Base-by-base conservation (phyloP, 2,329 filamentous ascomycete genomes). In the Talaromyces sp. region DNA sequence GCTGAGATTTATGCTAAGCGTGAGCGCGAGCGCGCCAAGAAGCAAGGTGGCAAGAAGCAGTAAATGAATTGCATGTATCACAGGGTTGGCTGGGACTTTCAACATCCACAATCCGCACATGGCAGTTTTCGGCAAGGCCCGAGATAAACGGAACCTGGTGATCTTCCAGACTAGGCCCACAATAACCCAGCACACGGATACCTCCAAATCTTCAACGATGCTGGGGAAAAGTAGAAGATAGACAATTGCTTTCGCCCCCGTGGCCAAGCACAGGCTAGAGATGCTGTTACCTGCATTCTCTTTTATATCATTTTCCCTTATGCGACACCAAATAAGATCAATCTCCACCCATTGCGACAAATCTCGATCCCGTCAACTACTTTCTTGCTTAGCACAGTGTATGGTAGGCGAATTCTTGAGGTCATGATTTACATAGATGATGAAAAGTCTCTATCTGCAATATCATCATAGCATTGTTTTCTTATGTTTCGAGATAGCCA, bases 1-100 rank as follows among this genome's bases (percentile, higher is more conserved):
- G 85, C 86, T 3, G 89, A 83, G 61, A 99, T 99, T 68, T 99
- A 97, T 73, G 88, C 87, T 62, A 95, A 94, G 85, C 73, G 73
- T 29, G 74, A 76, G 56, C 73, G 73, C 20, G 71, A 75, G 52
- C 70, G 70, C 44, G 66, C 71, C 32, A 75, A 73, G 57, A 70
- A 69, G 59, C 64, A 69, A 51, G 67, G 63, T 57, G 68, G 67
- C 56, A 75, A 75, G 66, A 65, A 61, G 55, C 65, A 67, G 58
- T 76, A 72, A 68, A 54, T n/a, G 13, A 32, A n/a, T 36, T 42
- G 27, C 44, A 41, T 54, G 41, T 56, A 60, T 45, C 40, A 45
- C 41, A 54, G 51, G 61, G 45, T 61, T 60, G 55, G 37, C 41
- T 41, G 42, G 60, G 65, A 65, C 62, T 58, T 69, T 70, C 67